Evolutionary conservation across 805 yeast genomes (phyloP).

Genomic region (Cyberlindnera veronae): DNA sequence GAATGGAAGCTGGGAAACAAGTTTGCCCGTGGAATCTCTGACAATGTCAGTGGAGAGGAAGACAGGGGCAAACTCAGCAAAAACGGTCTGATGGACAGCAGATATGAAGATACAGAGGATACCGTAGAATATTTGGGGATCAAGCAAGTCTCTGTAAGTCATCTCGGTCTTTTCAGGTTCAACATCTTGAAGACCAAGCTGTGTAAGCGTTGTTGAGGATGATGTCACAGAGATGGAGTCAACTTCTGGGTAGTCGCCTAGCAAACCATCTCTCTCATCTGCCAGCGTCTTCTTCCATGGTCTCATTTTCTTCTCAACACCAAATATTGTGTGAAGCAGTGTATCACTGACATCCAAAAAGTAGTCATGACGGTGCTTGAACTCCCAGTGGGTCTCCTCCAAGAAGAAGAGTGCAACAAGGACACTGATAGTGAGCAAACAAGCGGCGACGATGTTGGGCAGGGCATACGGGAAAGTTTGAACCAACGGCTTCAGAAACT

Average conservation of each 20-base stretch:
- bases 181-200: background rate
- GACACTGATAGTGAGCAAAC: slow-evolving; percentile 4
- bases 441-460: slow-evolving; percentile 16
- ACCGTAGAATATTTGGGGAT: slow-evolving; percentile 12
- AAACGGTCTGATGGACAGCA: slow-evolving; percentile 12
- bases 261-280: slow-evolving; percentile 3
- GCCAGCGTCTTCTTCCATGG: slow-evolving; percentile 8
- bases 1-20: slow-evolving; percentile 19
- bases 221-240: background rate
- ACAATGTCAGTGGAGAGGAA: slow-evolving; percentile 16
- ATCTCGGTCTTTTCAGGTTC: slow-evolving; percentile 8
- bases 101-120: slow-evolving; percentile 10
- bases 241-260: slow-evolving; percentile 1
- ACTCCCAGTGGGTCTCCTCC: slow-evolving; percentile 19
- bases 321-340: slow-evolving; percentile 4
- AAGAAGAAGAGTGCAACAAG: slow-evolving; percentile 15
- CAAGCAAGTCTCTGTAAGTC: slow-evolving; percentile 11
- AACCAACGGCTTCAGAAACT: slow-evolving; percentile 8
- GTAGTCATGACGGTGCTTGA: slow-evolving; percentile 17
- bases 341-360: slow-evolving; percentile 15
- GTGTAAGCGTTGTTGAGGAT: no score
- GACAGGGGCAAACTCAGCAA: slow-evolving; percentile 16
- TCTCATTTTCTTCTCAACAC: slow-evolving; percentile 3
- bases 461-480: slow-evolving; percentile 15
- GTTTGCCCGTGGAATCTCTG: slow-evolving; percentile 11